Conservation (phyloP, 75 land plant genomes). For the Selaginella moellendorffii region DNA sequence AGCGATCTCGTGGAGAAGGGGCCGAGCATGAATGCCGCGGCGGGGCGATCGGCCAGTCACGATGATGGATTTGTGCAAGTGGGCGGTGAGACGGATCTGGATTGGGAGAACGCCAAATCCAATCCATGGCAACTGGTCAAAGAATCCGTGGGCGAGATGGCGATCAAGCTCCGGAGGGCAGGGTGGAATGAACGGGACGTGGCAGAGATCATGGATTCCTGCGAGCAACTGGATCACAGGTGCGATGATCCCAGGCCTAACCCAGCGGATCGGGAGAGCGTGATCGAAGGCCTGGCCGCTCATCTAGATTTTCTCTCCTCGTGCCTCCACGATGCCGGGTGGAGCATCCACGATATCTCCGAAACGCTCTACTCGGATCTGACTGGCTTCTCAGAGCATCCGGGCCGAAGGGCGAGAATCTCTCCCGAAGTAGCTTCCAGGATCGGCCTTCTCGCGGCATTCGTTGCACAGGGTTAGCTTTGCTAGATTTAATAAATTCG, state of each 20-base stretch:
- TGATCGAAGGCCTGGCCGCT: not conserved
- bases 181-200: not conserved
- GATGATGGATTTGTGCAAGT: too few species aligned
- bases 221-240: not conserved
- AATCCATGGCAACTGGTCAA: not conserved
- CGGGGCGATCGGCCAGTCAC: too few species aligned
- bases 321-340: not conserved
- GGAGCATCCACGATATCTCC: not conserved
- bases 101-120: not conserved
- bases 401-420: not conserved
- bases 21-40: conserved; percentile 3
- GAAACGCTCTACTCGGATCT: not conserved
- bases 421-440: not conserved
- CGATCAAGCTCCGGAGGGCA: not conserved
- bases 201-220: not conserved
- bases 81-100: not conserved
- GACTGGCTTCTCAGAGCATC: not conserved
- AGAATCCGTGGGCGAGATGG: not conserved
- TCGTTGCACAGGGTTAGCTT: not conserved
- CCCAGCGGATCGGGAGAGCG: not conserved
- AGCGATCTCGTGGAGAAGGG: conserved; percentile 49
- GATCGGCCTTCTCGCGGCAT: not conserved
- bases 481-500: too few species aligned
- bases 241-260: not conserved
- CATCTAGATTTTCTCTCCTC: not conserved